phyloP scores from a whole-genome alignment of 345 rosid species.

The Noccaea bulbosa region DNA sequence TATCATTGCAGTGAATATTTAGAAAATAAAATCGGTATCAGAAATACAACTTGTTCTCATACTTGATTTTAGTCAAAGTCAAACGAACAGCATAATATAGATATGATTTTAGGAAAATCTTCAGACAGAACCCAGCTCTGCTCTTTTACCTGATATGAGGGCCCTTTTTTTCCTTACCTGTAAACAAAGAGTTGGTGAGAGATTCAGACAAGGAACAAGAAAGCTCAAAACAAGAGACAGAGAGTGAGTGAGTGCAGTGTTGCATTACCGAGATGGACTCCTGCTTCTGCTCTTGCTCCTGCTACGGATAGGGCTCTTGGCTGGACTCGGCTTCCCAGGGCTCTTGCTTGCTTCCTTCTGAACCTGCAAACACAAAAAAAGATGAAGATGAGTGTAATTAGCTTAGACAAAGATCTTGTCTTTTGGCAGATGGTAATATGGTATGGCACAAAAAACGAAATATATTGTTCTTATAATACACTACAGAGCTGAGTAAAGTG shows the following conservation, averaged over 20 bases:
- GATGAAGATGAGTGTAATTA: not conserved
- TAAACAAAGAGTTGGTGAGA: not conserved
- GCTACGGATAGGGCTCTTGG: conserved; percentile 67
- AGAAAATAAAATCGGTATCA: too few species aligned
- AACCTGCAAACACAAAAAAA: conserved; percentile 44
- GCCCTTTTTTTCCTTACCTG: conserved; percentile 24
- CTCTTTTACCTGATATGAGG: conserved; percentile 19
- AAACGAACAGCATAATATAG: conserved; percentile 13
- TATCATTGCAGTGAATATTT: not conserved
- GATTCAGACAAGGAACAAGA: conserved; percentile 21
- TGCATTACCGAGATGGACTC: conserved; percentile 73
- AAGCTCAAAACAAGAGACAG: not conserved
- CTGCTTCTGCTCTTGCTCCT: conserved; percentile 77
- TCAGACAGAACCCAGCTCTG: conserved; percentile 21
- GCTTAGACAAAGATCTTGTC: conserved; percentile 17
- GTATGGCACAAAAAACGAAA: not conserved
- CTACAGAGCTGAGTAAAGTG: not conserved
- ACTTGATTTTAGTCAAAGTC: not conserved
- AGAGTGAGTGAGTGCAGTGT: conserved; percentile 1
- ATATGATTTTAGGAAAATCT: conserved; percentile 9
- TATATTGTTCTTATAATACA: not conserved
- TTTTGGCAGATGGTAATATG: too few species aligned
- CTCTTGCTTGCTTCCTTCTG: conserved; percentile 66
- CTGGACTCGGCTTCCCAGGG: conserved; percentile 66
- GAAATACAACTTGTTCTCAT: conserved; percentile 26